Base-by-base conservation (phyloP, 768 basidiomycete genomes). In the Boletus speciosus region DNA sequence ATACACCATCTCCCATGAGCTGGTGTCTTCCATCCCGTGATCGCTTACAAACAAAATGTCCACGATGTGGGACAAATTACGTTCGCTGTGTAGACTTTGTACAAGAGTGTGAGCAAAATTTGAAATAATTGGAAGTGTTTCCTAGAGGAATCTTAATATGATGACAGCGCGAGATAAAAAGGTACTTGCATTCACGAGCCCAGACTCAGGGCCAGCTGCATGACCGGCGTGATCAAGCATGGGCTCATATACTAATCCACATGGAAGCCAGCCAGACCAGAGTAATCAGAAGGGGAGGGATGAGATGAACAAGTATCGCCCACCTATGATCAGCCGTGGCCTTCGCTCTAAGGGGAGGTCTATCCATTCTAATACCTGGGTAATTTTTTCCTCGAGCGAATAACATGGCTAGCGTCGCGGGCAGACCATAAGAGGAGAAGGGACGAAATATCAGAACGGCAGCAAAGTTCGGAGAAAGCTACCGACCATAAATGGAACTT, bases 41-140 rank as follows among this genome's bases (percentile, higher is more conserved):
- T 91, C 88, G 61, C 85, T 88, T 55, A 95, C 91, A 58, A 94
- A 90, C 21, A 95, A 76, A 47, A 95, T 75, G 67, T 95, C 89
- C 12, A 93, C 85, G 8, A 93, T 86, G 46, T 86, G 80, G 0
- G 81, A 83, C 35, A 95, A 76, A 63, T 93, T 90, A 7, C 92
- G 82, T 5, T 80, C 77, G 5, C 73, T 70, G 49, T 88, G 83
- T 4, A 96, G 70, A 36, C 52, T 41, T 45, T 53, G 63, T 6
- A 65, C 55, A 11, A 64, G 56, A 39, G 83, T 74, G 51, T 77
- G 78, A 6, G 90, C 84, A 62, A 93, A 92, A 2, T 61, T 63
- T 64, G 93, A 92, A 14, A 93, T 82, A 43, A 78, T 56, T 21
- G 64, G 59, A 34, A 96, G 77, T 1, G 84, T 87, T 61, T 77